Conservation (phyloP, 2,329 filamentous ascomycete species). For the Alternaria sp. region DNA sequence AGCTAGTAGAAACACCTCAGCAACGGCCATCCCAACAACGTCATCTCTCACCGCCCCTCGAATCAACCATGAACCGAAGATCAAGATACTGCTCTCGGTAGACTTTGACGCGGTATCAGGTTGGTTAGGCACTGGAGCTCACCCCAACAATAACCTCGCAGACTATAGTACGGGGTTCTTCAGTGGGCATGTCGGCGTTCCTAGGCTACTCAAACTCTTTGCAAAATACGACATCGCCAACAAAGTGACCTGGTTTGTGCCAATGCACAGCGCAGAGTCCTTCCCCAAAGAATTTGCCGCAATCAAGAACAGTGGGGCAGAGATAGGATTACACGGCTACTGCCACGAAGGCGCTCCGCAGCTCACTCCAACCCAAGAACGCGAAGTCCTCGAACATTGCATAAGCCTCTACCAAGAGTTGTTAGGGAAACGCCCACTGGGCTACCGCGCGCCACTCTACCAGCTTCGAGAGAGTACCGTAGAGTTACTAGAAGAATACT, state of each 20-base stretch:
- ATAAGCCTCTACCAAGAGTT: constrained; percentile 56
- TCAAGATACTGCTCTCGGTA: constrained; percentile 54
- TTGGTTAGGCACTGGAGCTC: constrained; percentile 66
- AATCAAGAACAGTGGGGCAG: constrained; percentile 63
- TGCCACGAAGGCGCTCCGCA: constrained; percentile 59
- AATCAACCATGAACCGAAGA: constrained; percentile 32
- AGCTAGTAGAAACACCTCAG: constrained; percentile 2
- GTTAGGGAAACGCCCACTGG: constrained; percentile 57
- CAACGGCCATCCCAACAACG: background rate
- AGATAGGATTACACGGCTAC: constrained; percentile 63
- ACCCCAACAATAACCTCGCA: constrained; percentile 62
- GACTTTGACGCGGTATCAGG: constrained; percentile 69
- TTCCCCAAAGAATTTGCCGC: constrained; percentile 62
- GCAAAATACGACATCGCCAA: constrained; percentile 61
- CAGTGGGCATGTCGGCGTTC: constrained; percentile 65
- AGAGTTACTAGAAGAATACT: constrained; percentile 58
- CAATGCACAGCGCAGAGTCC: constrained; percentile 67
- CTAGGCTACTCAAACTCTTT: constrained; percentile 64
- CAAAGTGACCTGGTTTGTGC: constrained; percentile 68
- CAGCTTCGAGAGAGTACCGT: constrained; percentile 61
- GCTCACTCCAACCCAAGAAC: constrained; percentile 60
- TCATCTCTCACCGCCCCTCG: background rate
- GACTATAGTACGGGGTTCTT: constrained; percentile 67
- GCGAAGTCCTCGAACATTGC: constrained; percentile 60
- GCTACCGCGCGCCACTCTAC: constrained; percentile 63